Conservation (phyloP, 2,329 filamentous ascomycete species). For the Alternaria sp. region DNA sequence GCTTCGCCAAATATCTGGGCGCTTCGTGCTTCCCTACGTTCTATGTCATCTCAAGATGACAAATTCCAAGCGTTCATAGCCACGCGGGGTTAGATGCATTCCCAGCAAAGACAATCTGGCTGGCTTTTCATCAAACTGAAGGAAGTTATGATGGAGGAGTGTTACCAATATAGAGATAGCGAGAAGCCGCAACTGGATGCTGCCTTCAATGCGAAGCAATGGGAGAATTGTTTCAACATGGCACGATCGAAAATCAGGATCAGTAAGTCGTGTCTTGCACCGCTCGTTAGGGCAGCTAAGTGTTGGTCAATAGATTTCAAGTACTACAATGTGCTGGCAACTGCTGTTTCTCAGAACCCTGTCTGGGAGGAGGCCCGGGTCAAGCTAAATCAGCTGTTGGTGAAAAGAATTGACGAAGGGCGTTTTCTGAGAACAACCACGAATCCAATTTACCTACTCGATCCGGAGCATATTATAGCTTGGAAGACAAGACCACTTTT, state of each 20-base stretch:
- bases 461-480: conserved; percentile 16
- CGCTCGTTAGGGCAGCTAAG: conserved; percentile 18
- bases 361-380: conserved; percentile 21
- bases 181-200: conserved; percentile 3
- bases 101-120: not conserved
- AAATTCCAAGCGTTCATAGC: not conserved
- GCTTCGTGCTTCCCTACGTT: conserved; percentile 1
- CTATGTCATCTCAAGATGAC: conserved; percentile 2
- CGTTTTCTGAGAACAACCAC: conserved; percentile 8
- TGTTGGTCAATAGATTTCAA: conserved; percentile 19
- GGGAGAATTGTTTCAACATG: conserved; percentile 19
- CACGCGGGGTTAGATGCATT: not conserved
- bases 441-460: conserved; percentile 17
- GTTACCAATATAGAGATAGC: conserved; percentile 4
- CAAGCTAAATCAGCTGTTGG: conserved; percentile 26
- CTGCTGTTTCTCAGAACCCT: conserved; percentile 18
- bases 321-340: conserved; percentile 24
- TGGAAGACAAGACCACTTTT: conserved; percentile 17
- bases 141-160: conserved; percentile 10
- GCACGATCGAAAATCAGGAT: conserved; percentile 9
- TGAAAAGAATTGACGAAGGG: conserved; percentile 20
- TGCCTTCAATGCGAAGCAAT: conserved; percentile 18
- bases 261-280: conserved; percentile 22
- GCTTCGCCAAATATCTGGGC: not conserved
- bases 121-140: not conserved